These are phyloP conservation scores for Cyclotella baltica DNA, from an alignment of 108 stramenopile species.

Conservation along the genomic window DNA sequence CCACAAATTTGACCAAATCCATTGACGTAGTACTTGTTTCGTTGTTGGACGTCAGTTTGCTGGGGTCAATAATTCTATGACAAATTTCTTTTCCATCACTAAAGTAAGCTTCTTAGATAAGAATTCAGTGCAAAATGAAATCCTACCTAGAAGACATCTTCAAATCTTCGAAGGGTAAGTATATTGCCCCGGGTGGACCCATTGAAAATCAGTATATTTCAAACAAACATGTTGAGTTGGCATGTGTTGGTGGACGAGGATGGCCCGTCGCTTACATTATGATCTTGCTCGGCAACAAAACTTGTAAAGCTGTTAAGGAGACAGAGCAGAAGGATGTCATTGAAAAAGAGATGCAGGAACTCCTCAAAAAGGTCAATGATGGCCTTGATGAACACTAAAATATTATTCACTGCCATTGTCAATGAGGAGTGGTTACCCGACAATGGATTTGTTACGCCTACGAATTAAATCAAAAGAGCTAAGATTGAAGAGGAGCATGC, in stretches of 20 bases:
- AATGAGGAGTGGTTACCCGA: constrained; percentile 86
- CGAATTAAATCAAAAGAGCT: constrained; percentile 81
- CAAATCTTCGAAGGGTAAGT: constrained; percentile 83
- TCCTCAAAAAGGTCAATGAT: constrained; percentile 60
- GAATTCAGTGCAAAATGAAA: too few relatives aligned
- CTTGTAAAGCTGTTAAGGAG: constrained; percentile 34
- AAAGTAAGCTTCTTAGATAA: too few relatives aligned
- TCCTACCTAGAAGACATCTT: constrained; percentile 87
- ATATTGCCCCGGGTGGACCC: constrained; percentile 79
- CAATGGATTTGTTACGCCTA: constrained; percentile 84
- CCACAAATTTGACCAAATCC: too few relatives aligned
- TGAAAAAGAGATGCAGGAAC: constrained; percentile 57
- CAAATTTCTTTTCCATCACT: too few relatives aligned
- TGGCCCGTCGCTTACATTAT: constrained; percentile 68
- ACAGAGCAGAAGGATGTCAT: constrained; percentile 51
- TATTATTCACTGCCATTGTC: constrained; percentile 68
- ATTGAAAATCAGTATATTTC: constrained; percentile 71
- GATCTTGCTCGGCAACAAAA: constrained; percentile 66
- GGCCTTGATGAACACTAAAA: constrained; percentile 68
- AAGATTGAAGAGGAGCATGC: constrained; percentile 75
- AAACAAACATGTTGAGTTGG: constrained; percentile 63
- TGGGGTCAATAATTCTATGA: too few relatives aligned
- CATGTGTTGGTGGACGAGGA: constrained; percentile 70
- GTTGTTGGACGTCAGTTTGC: too few relatives aligned
- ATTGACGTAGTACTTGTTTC: too few relatives aligned